Conservation (phyloP, 2,329 filamentous ascomycete genomes). For the Clonostachys solani region DNA sequence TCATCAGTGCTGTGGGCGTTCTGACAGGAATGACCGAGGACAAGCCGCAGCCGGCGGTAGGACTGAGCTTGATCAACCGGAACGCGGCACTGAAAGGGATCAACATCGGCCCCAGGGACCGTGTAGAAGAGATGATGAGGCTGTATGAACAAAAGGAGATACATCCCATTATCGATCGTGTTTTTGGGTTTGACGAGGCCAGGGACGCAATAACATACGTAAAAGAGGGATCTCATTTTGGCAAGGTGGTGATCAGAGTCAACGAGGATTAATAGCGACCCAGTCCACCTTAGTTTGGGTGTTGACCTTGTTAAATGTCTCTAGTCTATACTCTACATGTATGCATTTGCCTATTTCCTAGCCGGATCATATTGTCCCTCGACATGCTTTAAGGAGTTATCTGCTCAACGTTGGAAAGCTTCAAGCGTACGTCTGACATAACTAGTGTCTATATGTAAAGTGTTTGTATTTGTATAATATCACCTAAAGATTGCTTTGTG, state of each 20-base stretch:
- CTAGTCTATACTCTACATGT: too few relatives aligned
- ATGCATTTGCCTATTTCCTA: too few relatives aligned
- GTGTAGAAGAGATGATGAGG: constrained; percentile 40
- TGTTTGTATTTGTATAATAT: too few relatives aligned
- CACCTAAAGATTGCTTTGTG: too few relatives aligned
- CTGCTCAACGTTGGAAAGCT: too few relatives aligned
- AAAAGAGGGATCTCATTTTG: constrained; percentile 43
- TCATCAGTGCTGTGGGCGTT: constrained; percentile 40
- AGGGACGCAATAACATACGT: constrained; percentile 41
- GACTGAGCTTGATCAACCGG: constrained; percentile 23
- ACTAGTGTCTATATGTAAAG: too few relatives aligned
- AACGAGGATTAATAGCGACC: background rate
- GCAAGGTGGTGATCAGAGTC: constrained; percentile 40
- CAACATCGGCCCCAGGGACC: constrained; percentile 45
- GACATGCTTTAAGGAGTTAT: too few relatives aligned
- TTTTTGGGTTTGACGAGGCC: constrained; percentile 32
- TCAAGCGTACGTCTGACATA: too few relatives aligned
- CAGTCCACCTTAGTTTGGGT: too few relatives aligned
- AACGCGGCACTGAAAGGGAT: constrained; percentile 31
- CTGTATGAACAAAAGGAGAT: constrained; percentile 29
- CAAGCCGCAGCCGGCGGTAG: constrained; percentile 44
- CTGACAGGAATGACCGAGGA: constrained; percentile 17
- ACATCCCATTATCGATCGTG: constrained; percentile 32
- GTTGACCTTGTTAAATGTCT: too few relatives aligned
- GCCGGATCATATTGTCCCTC: too few relatives aligned